These are phyloP conservation scores for Coemansia sp. DNA, from an alignment of 192 early-diverging fungal species.

Conservation along the genomic window DNA sequence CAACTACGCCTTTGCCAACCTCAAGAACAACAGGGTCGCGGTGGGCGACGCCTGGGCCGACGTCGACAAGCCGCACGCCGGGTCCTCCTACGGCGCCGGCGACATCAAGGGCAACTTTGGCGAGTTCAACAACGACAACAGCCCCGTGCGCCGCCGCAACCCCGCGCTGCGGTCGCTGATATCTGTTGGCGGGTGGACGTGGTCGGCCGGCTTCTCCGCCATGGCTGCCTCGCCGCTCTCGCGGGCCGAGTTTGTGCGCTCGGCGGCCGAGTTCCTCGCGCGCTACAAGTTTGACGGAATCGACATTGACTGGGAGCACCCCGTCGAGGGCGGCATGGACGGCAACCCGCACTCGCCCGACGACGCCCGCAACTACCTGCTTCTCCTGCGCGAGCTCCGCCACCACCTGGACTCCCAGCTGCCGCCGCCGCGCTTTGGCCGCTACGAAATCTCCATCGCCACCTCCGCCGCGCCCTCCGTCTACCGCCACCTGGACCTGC, in stretches of 20 bases:
- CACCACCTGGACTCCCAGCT: conserved; percentile 54
- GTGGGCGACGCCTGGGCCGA: conserved; percentile 76
- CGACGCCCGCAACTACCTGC: conserved; percentile 77
- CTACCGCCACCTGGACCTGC: conserved; percentile 61
- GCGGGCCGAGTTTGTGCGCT: conserved; percentile 59
- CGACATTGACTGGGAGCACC: conserved; percentile 80
- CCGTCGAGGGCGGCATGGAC: conserved; percentile 58
- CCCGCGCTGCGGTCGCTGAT: conserved; percentile 66
- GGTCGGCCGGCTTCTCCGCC: conserved; percentile 65
- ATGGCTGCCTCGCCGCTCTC: conserved; percentile 53
- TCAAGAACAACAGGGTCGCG: conserved; percentile 61
- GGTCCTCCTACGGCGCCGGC: conserved; percentile 49
- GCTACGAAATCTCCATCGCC: conserved; percentile 65
- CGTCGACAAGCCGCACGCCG: conserved; percentile 60
- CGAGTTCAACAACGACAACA: conserved; percentile 57
- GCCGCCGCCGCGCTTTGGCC: conserved; percentile 33
- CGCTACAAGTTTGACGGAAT: conserved; percentile 52
- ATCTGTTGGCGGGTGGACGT: conserved; percentile 76
- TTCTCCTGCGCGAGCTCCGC: conserved; percentile 70
- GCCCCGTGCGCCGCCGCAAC: conserved; percentile 52
- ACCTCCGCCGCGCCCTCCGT: conserved; percentile 59
- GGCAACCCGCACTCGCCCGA: conserved; percentile 59
- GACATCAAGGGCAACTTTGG: conserved; percentile 61
- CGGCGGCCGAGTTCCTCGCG: conserved; percentile 43
- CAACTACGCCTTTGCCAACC: conserved; percentile 76